Evolutionary conservation across 2,329 filamentous ascomycete genomes (phyloP).

Genomic region (Ophioceras dolichostomum): DNA sequence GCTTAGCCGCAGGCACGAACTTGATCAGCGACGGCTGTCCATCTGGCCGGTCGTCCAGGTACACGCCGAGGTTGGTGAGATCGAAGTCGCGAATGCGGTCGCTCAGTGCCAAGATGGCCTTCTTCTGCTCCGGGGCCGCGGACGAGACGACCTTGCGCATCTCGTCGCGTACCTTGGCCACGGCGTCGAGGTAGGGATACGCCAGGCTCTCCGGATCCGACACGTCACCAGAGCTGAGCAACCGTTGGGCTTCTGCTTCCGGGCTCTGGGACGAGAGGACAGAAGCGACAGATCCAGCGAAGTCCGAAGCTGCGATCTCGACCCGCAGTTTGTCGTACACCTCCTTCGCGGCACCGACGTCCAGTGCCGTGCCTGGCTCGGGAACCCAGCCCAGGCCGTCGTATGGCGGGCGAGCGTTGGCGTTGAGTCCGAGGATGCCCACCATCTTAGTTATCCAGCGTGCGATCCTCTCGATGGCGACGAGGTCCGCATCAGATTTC

Average conservation of each 20-base stretch:
- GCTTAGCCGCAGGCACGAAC: constrained; percentile 38
- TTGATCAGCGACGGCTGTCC: constrained; percentile 62
- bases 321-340: not conserved
- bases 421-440: constrained; percentile 72
- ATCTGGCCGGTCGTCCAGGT: constrained; percentile 66
- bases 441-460: constrained; percentile 76
- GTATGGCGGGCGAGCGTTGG: constrained; percentile 26
- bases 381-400: constrained; percentile 39
- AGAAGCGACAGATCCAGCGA: constrained; percentile 12
- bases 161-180: constrained; percentile 48
- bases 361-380: constrained; percentile 30
- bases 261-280: constrained; percentile 23
- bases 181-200: constrained; percentile 40
- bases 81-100: constrained; percentile 72
- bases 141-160: constrained; percentile 42
- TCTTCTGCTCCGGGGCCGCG: constrained; percentile 35
- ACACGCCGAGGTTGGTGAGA: constrained; percentile 72
- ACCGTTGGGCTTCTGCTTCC: constrained; percentile 30
- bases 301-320: not conserved
- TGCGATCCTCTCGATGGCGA: constrained; percentile 46
- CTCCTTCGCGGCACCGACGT: constrained; percentile 19
- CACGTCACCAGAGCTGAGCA: constrained; percentile 27
- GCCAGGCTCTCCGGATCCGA: constrained; percentile 35
- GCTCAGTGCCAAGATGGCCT: constrained; percentile 63
- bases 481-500: constrained; percentile 16